These are phyloP conservation scores for Aspergillus sp. DNA, from an alignment of 2,329 filamentous ascomycete species.

Conservation along the genomic window DNA sequence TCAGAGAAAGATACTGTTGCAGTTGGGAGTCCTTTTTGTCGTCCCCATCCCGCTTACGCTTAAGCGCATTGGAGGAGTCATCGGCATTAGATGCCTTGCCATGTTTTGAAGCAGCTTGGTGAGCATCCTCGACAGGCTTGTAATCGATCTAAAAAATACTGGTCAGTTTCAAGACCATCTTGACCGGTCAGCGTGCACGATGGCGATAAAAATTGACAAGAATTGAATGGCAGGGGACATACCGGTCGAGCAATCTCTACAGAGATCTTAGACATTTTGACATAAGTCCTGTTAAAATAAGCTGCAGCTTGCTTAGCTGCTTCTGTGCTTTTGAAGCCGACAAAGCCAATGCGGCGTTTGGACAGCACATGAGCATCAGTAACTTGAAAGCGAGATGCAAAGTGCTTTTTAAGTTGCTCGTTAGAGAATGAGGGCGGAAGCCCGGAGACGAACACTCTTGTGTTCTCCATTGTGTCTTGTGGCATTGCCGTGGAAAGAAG, in stretches of 20 bases:
- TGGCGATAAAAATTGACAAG: conserved; percentile 13
- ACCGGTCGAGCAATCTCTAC: conserved; percentile 86
- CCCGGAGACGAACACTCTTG: conserved; percentile 66
- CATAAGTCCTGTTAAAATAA: conserved; percentile 93
- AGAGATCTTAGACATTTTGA: conserved; percentile 89
- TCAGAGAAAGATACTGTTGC: conserved; percentile 78
- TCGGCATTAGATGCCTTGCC: conserved; percentile 15
- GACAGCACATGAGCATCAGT: conserved; percentile 92
- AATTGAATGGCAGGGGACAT: conserved; percentile 27
- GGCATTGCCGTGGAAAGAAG: conserved; percentile 11
- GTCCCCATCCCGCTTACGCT: conserved; percentile 45
- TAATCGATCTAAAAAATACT: conserved; percentile 36
- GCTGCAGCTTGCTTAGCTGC: conserved; percentile 79
- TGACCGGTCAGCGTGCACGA: conserved; percentile 32
- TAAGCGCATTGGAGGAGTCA: conserved; percentile 25
- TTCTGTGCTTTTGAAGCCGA: conserved; percentile 81
- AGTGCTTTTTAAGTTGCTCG: conserved; percentile 83
- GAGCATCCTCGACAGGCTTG: conserved; percentile 22
- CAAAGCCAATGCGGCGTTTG: conserved; percentile 86
- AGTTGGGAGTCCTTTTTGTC: conserved; percentile 74
- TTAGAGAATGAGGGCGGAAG: conserved; percentile 82
- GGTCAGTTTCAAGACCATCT: conserved; percentile 38
- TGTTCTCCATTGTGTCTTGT: conserved; percentile 61
- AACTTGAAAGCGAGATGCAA: conserved; percentile 69
- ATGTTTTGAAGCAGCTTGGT: conserved; percentile 10